phyloP scores from a whole-genome alignment of 129 eudicot genomes.

The Pittosporum tobira region DNA sequence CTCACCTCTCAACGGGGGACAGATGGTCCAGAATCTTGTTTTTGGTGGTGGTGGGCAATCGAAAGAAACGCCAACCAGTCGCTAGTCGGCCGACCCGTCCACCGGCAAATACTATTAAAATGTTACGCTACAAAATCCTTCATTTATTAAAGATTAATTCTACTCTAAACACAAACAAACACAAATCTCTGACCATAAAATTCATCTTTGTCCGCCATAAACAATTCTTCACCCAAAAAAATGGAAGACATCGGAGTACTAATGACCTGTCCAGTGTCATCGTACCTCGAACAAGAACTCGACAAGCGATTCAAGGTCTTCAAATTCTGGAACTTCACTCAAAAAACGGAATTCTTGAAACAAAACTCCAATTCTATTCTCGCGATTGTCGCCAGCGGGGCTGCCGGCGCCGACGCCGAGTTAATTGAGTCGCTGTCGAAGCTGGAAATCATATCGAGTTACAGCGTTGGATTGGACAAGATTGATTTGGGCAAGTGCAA shows the following conservation, averaged over 20 bases:
- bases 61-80: too few species aligned
- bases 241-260: constrained; percentile 65
- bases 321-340: constrained; percentile 42
- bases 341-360: constrained; percentile 25
- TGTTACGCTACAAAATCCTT: too few species aligned
- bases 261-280: constrained; percentile 35
- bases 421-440: constrained; percentile 47
- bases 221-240: neutral
- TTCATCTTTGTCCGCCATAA: too few species aligned
- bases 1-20: too few species aligned
- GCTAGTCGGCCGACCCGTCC: too few species aligned
- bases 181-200: too few species aligned
- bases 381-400: constrained; percentile 46
- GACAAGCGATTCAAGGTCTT: constrained; percentile 50
- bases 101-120: too few species aligned
- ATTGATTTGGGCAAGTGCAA: constrained; percentile 54
- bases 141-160: too few species aligned
- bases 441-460: constrained; percentile 50
- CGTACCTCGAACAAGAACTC: constrained; percentile 57
- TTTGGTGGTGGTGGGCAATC: too few species aligned
- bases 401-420: constrained; percentile 37
- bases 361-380: constrained; percentile 29
- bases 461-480: constrained; percentile 58
- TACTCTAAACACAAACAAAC: neutral
- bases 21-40: too few species aligned